Conservation (phyloP, 441 rosid species). For the Syzygium malaccense region DNA sequence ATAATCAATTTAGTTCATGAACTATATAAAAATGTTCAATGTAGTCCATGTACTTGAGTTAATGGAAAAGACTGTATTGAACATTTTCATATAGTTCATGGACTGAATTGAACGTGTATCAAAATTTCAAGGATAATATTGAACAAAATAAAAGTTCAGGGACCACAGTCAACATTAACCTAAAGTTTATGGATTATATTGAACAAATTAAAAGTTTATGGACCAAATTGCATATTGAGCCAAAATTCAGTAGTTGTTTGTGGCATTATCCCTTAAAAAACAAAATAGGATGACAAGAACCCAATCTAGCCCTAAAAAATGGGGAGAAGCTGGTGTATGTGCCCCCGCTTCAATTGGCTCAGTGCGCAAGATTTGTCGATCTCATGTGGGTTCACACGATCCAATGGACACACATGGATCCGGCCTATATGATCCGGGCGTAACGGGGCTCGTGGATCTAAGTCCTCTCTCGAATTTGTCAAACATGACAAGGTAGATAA, state of each 20-base stretch:
- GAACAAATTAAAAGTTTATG: too few relatives aligned
- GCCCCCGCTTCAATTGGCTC: not conserved
- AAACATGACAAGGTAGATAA: not conserved
- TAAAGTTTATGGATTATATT: too few relatives aligned
- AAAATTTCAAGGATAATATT: too few relatives aligned
- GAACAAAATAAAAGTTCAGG: too few relatives aligned
- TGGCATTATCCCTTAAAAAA: not conserved
- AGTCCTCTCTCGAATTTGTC: not conserved
- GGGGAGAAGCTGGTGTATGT: not conserved
- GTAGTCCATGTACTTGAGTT: too few relatives aligned
- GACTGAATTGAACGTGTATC: too few relatives aligned
- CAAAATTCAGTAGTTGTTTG: fast-evolving
- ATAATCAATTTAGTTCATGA: too few relatives aligned
- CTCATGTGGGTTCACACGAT: not conserved
- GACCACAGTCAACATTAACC: too few relatives aligned
- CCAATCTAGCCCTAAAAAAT: not conserved
- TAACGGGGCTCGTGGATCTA: not conserved
- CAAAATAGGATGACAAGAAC: not conserved
- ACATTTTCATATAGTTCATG: too few relatives aligned
- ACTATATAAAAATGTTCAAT: too few relatives aligned
- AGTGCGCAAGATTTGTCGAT: not conserved
- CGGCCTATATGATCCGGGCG: fast-evolving
- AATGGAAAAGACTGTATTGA: too few relatives aligned
- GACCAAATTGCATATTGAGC: too few relatives aligned
- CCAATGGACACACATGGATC: fast-evolving